phyloP scores from a whole-genome alignment of 768 basidiomycete species.

The Lentinus brumalis region DNA sequence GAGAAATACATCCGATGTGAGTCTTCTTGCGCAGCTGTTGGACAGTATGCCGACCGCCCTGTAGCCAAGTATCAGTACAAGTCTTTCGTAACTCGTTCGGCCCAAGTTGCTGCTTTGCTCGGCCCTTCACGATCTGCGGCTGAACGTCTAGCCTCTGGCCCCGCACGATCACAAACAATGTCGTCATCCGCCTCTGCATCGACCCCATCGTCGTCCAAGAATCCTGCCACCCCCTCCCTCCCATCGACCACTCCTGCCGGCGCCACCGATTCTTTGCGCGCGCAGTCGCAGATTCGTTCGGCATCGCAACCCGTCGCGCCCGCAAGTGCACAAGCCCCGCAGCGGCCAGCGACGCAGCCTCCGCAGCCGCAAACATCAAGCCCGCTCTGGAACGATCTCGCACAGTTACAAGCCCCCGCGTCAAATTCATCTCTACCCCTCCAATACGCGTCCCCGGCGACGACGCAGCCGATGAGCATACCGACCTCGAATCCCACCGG shows the following conservation, averaged over 20 bases:
- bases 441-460: slow-evolving; percentile 22
- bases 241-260: slow-evolving; percentile 7
- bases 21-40: slow-evolving; percentile 26
- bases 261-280: not conserved
- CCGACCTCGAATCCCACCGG: not conserved
- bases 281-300: slow-evolving; percentile 29
- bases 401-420: slow-evolving; percentile 23
- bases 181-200: slow-evolving; percentile 13
- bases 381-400: slow-evolving; percentile 29
- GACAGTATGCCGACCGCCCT: slow-evolving; percentile 1
- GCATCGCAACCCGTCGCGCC: slow-evolving; percentile 38
- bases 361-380: slow-evolving; percentile 6
- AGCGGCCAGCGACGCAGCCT: slow-evolving; percentile 4
- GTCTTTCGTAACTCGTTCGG: slow-evolving; percentile 51
- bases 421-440: slow-evolving; percentile 28
- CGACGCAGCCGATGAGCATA: slow-evolving; percentile 19
- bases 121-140: slow-evolving; percentile 34
- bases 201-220: not conserved
- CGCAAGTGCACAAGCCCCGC: slow-evolving; percentile 10
- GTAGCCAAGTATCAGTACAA: slow-evolving; percentile 84
- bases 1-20: slow-evolving; percentile 88
- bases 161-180: slow-evolving; percentile 27
- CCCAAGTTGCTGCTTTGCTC: slow-evolving; percentile 32
- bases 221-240: not conserved
- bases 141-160: slow-evolving; percentile 11